These are phyloP conservation scores for Sarcomyxa edulis DNA, from an alignment of 768 basidiomycete species.

Conservation along the genomic window DNA sequence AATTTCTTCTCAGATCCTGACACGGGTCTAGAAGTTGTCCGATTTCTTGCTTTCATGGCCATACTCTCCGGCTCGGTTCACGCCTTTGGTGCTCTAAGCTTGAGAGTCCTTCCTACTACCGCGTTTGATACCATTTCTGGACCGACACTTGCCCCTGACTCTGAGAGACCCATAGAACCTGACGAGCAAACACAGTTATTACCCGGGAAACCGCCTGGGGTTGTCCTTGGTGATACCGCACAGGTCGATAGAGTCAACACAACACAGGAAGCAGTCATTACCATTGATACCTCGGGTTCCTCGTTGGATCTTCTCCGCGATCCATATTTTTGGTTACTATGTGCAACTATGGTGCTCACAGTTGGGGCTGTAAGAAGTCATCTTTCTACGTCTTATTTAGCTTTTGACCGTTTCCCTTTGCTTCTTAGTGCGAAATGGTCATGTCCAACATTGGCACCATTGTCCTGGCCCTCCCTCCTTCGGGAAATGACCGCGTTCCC, in stretches of 20 bases:
- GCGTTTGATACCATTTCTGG: too few species aligned
- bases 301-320: conserved; percentile 8
- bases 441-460: conserved; percentile 81
- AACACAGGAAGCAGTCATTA: not conserved
- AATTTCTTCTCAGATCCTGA: conserved; percentile 47
- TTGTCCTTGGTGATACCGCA: too few species aligned
- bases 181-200: conserved; percentile 9
- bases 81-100: conserved; percentile 43
- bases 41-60: conserved; percentile 55
- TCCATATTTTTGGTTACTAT: conserved; percentile 11
- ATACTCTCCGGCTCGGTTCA: conserved; percentile 48
- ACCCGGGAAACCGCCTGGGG: conserved; percentile 1
- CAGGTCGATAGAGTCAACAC: too few species aligned
- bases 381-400: not conserved
- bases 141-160: conserved; percentile 1
- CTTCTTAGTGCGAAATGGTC: conserved; percentile 67
- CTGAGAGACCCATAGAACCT: conserved; percentile 8
- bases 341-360: conserved; percentile 4
- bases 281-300: conserved; percentile 2
- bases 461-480: conserved; percentile 53
- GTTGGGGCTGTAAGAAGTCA: conserved; percentile 9
- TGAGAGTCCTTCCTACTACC: conserved; percentile 18
- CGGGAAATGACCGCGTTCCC: conserved; percentile 7
- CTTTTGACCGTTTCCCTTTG: too few species aligned
- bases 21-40: conserved; percentile 38